Conservation (phyloP, 148 eudicot species). For the Salicornia ramosissima region DNA sequence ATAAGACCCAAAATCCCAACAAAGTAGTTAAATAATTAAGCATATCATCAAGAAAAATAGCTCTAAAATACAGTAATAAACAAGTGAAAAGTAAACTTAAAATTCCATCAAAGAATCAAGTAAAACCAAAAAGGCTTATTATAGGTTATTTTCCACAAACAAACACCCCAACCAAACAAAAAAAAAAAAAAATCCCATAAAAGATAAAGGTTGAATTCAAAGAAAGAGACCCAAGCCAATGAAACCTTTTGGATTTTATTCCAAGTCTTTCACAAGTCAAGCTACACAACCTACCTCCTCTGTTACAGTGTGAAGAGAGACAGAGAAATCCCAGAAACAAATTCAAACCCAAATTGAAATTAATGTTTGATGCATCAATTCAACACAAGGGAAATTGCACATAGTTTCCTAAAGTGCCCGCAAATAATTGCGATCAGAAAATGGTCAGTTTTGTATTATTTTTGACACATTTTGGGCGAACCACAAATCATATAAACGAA, state of each 20-base stretch:
- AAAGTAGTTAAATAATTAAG: not conserved
- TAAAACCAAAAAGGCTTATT: not conserved
- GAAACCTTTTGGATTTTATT: not conserved
- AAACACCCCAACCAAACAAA: not conserved
- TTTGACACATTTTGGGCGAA: no score
- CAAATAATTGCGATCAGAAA: no score
- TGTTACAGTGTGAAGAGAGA: slow-evolving; percentile 1
- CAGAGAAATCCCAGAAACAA: slow-evolving; percentile 8
- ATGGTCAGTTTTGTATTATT: no score
- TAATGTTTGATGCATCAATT: not conserved
- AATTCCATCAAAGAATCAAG: not conserved
- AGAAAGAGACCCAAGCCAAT: no score
- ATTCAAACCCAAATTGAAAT: not conserved
- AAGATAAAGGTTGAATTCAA: not conserved
- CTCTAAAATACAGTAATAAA: no score
- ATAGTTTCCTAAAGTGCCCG: no score
- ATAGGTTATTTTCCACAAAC: not conserved
- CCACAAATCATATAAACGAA: no score
- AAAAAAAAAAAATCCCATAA: no score
- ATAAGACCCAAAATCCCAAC: not conserved
- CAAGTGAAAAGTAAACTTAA: not conserved
- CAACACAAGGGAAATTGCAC: no score
- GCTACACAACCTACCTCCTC: slow-evolving; percentile 19
- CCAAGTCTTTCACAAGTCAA: slow-evolving; percentile 27
- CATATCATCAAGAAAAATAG: no score